Evolutionary conservation across 345 rosid genomes (phyloP).

Genomic region (Dipteronia sinensis): DNA sequence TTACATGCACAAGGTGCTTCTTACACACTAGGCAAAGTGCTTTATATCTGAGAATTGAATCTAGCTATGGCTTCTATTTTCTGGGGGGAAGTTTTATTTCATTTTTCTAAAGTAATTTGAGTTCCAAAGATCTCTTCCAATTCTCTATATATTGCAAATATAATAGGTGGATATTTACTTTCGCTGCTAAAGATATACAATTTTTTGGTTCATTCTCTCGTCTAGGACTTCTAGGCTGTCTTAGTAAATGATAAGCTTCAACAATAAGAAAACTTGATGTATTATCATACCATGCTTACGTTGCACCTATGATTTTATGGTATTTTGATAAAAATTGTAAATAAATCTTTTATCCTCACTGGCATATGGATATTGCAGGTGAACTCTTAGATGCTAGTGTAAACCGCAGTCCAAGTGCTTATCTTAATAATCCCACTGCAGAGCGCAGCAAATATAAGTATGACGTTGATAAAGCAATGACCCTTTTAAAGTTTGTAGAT

Average conservation of each 20-base stretch:
- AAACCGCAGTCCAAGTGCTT: slow-evolving; percentile 98
- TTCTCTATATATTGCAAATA: no score
- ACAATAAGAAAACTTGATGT: not conserved
- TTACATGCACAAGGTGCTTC: not conserved
- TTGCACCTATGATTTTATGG: not conserved
- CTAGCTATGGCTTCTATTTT: not conserved
- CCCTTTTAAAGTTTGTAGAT: slow-evolving; percentile 93
- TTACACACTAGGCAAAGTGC: not conserved
- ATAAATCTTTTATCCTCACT: not conserved
- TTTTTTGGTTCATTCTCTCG: not conserved
- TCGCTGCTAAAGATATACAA: no score
- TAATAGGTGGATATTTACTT: no score
- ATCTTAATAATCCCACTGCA: slow-evolving; percentile 80
- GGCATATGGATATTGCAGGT: slow-evolving; percentile 44
- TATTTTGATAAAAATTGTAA: not conserved
- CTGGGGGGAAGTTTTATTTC: no score
- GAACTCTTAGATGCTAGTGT: slow-evolving; percentile 89
- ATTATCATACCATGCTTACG: no score
- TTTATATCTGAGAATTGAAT: not conserved
- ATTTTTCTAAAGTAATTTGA: no score
- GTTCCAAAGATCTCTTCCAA: no score
- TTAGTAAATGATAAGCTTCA: not conserved
- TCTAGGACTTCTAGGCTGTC: not conserved
- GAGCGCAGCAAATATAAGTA: slow-evolving; percentile 79
- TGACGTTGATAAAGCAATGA: slow-evolving; percentile 92